Base-by-base conservation (phyloP, 192 early-diverging fungal species). In the Umbelopsis sp. region DNA sequence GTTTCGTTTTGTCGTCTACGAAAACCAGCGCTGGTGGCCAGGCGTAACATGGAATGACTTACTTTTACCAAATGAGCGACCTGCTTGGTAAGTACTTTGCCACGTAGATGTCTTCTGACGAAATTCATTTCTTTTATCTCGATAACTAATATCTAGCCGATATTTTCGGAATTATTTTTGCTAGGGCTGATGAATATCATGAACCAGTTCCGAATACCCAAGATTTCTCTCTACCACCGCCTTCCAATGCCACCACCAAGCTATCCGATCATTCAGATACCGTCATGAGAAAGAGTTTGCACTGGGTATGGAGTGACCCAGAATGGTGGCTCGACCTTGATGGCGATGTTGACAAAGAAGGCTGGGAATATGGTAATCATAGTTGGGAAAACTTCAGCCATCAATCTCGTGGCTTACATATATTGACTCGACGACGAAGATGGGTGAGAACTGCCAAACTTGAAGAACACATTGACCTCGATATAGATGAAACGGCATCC, bases 21-120 rank as follows among this genome's bases (percentile, higher is more conserved):
- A 85, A 65, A 85, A 85, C 66, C 84, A 85, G 65, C 76, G 84
- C 17, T 85, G 84, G 84, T 85, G 84, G 84, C 66, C 82, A 31
- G 84, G 81, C 25, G 54, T 82, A 29, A 81, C 80, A 12, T 85
- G 84, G 84, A 85, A 81, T 6, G 77, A 81, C 9, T 79, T 79
- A 73, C 75, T 85, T 72, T 70, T 85, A 2, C 79, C 79, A 4
- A 85, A 82, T 44, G 84, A 85, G 49, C 81, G 84, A 45, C 74
- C 84, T 7, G 66, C 84, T 65, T 85, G 84, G 84, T 84, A 81
- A 70, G 25, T 69, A 0, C 69, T n/a, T 17, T 36, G 22, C 43
- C 22, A n/a, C 68, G 24, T 59, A 45, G 8, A 29, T 14, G 0
- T 68, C 17, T 68, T 53, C 20, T 51, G 2, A 44, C 11, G 32